A percentile compares a stretch with the other conserved stretches of the same genome.
phyloP scores from a whole-genome alignment of 225 moss, liverwort and hornwort species.

The Sphagnum tenellum region DNA sequence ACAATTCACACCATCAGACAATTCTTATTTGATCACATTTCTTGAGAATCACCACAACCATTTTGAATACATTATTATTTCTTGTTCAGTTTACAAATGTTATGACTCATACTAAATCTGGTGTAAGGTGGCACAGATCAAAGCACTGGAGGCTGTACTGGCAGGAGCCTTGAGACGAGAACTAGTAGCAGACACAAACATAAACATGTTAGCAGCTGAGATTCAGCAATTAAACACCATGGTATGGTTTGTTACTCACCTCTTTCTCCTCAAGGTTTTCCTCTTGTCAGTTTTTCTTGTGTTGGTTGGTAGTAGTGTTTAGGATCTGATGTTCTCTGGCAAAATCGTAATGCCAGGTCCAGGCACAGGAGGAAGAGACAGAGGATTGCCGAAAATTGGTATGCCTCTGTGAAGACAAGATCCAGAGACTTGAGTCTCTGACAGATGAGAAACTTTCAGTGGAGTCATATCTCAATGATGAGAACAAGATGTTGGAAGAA shows the following conservation, averaged over 20 bases:
- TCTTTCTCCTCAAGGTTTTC: neutral
- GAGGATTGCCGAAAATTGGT: slow-evolving; percentile 17
- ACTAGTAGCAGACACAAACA: slow-evolving; percentile 18
- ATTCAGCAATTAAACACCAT: slow-evolving; percentile 9
- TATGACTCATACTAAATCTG: no score
- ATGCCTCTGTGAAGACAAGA: neutral
- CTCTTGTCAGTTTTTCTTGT: neutral
- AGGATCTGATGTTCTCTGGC: no score
- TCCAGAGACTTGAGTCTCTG: no score
- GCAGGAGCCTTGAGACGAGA: slow-evolving; percentile 53
- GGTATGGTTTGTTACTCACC: slow-evolving; percentile 1
- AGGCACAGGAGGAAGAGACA: slow-evolving; percentile 23
- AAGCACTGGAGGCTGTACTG: slow-evolving; percentile 41
- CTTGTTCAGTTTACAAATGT: no score
- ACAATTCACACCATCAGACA: no score
- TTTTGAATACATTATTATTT: no score
- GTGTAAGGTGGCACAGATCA: slow-evolving; percentile 11
- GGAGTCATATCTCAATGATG: no score
- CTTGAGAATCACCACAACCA: no score
- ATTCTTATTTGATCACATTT: no score
- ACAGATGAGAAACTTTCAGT: no score
- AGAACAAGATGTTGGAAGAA: no score
- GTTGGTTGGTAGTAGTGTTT: no score
- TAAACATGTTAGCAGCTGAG: slow-evolving; percentile 3
- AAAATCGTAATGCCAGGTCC: slow-evolving; percentile 13